Base-by-base conservation (phyloP, 2,329 filamentous ascomycete species). In the Fonsecaea multimorphosa region DNA sequence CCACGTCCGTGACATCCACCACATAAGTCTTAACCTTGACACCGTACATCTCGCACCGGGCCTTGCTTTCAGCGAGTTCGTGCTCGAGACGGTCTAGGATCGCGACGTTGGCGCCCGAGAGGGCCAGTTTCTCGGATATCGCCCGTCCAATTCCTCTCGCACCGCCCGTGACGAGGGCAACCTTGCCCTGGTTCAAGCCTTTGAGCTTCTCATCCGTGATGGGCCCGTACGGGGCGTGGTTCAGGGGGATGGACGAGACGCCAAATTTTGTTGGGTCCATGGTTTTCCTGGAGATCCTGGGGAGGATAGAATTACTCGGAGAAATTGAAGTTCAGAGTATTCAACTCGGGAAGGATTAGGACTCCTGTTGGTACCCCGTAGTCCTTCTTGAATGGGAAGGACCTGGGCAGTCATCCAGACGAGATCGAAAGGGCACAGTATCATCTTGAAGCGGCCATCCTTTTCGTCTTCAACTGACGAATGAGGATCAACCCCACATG, bases 111-210 rank as follows among this genome's bases (percentile, higher is more conserved):
- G 69, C 68, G 32, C 72, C 71, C 36, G 69, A 72, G 53, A 66
- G 65, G 12, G 69, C 68, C 16, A 74, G 68, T 44, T 68, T 68
- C 14, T 58, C 55, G 27, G 73, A 68, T 56, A 74, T 74, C n/a
- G 71, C 72, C 7, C 65, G 66, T n/a, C 73, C 73, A 49, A 74
- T 74, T 19, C 70, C 73, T 36, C 73, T 68, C 7, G 65, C 69
- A 46, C 71, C 73, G n/a, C 73, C 73, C 2, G 73, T 75, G 36
- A 75, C 69, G 24, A 74, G 64, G 31, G 73, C 73, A 56, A 71
- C 65, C 57, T 69, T 69, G 9, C 64, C 67, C 36, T 61, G 46
- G 46, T 69, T 69, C 14, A 63, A 31, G 19, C 64, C 64, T n/a
- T 44, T 53, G n/a, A 69, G 57, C 9, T 57, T 63, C 38, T 66